Evolutionary conservation across 306 rosid genomes (phyloP).

Genomic region (Alnus glutinosa): DNA sequence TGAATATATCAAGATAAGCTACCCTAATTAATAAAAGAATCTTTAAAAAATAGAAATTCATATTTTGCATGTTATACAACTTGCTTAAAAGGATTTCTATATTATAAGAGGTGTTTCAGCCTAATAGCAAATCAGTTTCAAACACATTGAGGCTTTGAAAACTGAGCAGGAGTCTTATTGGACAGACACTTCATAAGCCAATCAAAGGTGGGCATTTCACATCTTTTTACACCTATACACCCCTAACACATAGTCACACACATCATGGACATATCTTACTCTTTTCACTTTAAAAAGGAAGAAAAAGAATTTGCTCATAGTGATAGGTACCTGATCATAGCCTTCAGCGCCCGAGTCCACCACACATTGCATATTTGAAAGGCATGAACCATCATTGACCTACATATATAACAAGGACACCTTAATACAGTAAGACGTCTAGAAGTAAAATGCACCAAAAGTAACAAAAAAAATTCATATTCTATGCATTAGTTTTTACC

Average conservation of each 20-base stretch:
- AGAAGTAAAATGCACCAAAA: not conserved
- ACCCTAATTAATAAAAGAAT: not conserved
- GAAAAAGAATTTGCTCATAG: not conserved
- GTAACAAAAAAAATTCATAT: not conserved
- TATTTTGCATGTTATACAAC: not conserved
- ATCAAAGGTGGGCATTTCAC: not conserved
- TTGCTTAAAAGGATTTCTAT: not conserved
- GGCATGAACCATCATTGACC: conserved; percentile 95
- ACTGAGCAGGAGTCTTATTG: not conserved
- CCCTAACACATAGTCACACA: no score
- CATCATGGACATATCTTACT: not conserved
- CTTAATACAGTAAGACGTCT: conserved; percentile 2
- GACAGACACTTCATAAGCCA: not conserved
- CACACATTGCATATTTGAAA: conserved; percentile 95
- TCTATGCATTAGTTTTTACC: not conserved
- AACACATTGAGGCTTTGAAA: conserved; percentile 8
- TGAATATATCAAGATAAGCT: conserved; percentile 1
- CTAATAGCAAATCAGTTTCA: not conserved
- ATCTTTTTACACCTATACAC: not conserved
- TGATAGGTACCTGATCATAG: conserved; percentile 64
- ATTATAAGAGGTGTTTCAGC: not conserved
- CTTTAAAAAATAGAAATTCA: not conserved
- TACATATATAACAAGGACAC: conserved; percentile 24
- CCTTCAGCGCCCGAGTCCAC: conserved; percentile 69
- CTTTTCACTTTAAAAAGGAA: not conserved